These are phyloP conservation scores for Gaertneriomyces semiglobifer DNA, from an alignment of 192 early-diverging fungal species.

Conservation along the genomic window DNA sequence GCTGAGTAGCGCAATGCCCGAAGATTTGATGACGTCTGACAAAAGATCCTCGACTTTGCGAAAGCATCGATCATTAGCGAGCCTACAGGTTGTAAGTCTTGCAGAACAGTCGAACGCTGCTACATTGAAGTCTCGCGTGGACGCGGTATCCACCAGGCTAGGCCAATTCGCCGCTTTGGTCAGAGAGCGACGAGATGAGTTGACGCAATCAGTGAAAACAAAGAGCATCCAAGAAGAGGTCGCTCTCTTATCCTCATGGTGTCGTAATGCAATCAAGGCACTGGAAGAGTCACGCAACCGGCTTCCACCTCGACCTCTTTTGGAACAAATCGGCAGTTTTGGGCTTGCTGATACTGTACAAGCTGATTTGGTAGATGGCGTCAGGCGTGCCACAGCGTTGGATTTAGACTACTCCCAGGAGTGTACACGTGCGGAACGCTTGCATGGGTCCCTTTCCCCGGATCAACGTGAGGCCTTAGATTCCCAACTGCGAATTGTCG, in stretches of 20 bases:
- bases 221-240: conserved; percentile 12
- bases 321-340: neutral
- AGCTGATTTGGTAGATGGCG: too few relatives aligned
- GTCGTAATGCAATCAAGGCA: neutral
- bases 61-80: conserved; percentile 8
- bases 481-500: neutral
- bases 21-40: neutral
- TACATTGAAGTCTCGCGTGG: conserved; percentile 4
- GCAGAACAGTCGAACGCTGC: conserved; percentile 9
- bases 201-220: neutral
- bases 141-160: conserved; percentile 7
- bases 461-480: too few relatives aligned
- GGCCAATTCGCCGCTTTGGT: neutral
- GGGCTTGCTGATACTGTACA: too few relatives aligned
- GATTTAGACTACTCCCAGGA: too few relatives aligned
- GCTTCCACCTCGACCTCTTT: conserved; percentile 7
- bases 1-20: neutral
- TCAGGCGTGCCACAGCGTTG: too few relatives aligned
- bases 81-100: neutral
- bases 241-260: conserved; percentile 3
- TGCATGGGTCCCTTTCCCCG: too few relatives aligned
- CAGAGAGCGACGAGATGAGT: neutral
- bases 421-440: too few relatives aligned
- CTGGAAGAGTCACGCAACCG: neutral
- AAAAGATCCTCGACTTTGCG: neutral